Evolutionary conservation across 768 basidiomycete species (phyloP), one percentile per base, ranked within the genome.

Genomic region (Mycena filopes): DNA sequence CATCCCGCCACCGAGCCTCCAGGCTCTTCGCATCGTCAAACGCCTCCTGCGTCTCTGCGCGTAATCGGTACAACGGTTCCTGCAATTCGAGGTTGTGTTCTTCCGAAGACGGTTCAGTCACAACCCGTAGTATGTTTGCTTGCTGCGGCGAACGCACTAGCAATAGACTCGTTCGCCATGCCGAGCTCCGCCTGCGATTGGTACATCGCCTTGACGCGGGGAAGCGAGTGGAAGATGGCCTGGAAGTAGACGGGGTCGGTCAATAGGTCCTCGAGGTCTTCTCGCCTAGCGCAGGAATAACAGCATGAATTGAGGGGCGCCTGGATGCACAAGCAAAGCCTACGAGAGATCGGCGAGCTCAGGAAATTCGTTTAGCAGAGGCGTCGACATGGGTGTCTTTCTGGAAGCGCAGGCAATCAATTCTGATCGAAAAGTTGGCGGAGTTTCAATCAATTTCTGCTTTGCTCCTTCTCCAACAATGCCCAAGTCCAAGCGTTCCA

Each of bases 261-360:
- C 23, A 98, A 79, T 6, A 98, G 80, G 72, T 96, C 95, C 76
- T 98, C 93, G n/a, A 99, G 83, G 71, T 96, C 95, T 68, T 94
- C 91, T 54, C 93, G 87, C 69, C 95, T 96, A 33, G 71, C n/a
- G 55, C 49, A 51, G 48, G 21, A 33, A 55, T 20, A 53, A 55
- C 61, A 25, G 46, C 40, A 41, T 20, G 13, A 13, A 31, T 36
- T 36, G n/a, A n/a, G n/a, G n/a, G n/a, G n/a, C n/a, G n/a, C n/a
- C n/a, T n/a, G n/a, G n/a, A n/a, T n/a, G n/a, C n/a, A n/a, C n/a
- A 41, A 29, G 10, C 31, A 38, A 26, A 26, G 72, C 88, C 74
- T 78, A 93, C 93, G 91, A 89, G 73, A 93, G 76, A 73, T 88
- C 82, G 25, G 89, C 80, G 33, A 95, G 80, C 72, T 94, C 92